A percentile compares a stretch with the other conserved stretches of the same genome.
Conservation (phyloP, 768 basidiomycete species). For the Tephrocybe sp. region DNA sequence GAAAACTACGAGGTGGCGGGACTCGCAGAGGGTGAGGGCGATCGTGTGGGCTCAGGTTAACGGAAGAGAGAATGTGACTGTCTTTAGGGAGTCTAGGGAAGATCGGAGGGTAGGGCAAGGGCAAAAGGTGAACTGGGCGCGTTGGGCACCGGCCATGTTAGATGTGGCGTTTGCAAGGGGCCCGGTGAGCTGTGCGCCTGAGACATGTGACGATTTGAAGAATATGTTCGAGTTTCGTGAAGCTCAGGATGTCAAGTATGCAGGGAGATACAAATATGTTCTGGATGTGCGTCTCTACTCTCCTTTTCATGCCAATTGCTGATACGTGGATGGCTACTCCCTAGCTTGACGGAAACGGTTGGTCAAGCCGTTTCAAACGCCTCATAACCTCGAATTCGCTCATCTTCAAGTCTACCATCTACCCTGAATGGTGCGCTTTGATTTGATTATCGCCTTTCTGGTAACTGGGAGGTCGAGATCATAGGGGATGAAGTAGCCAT, state of each 20-base stretch:
- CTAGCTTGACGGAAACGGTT: conserved; percentile 59
- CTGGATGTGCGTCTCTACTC: conserved; percentile 45
- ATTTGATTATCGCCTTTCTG: no score
- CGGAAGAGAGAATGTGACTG: conserved; percentile 26
- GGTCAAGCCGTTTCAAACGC: conserved; percentile 65
- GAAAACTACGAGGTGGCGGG: conserved; percentile 39
- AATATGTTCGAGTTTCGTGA: conserved; percentile 47
- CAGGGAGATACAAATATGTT: conserved; percentile 59
- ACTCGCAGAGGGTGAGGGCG: conserved; percentile 44
- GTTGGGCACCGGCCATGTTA: conserved; percentile 46
- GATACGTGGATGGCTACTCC: not conserved
- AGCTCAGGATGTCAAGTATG: conserved; percentile 35
- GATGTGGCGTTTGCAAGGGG: conserved; percentile 52
- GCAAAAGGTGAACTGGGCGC: conserved; percentile 24
- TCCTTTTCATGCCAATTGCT: not conserved
- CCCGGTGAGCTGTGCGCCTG: conserved; percentile 40
- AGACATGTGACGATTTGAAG: conserved; percentile 42
- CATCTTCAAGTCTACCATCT: conserved; percentile 63
- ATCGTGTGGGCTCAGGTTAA: conserved; percentile 28
- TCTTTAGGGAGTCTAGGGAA: conserved; percentile 29
- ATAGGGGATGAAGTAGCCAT: conserved; percentile 39
- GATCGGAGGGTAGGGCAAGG: conserved; percentile 32
- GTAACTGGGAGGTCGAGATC: conserved; percentile 32
- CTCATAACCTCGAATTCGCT: conserved; percentile 59
- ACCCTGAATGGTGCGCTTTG: conserved; percentile 68